These are phyloP conservation scores for Fusarium foetens DNA, from an alignment of 2,329 filamentous ascomycete species.

Conservation along the genomic window DNA sequence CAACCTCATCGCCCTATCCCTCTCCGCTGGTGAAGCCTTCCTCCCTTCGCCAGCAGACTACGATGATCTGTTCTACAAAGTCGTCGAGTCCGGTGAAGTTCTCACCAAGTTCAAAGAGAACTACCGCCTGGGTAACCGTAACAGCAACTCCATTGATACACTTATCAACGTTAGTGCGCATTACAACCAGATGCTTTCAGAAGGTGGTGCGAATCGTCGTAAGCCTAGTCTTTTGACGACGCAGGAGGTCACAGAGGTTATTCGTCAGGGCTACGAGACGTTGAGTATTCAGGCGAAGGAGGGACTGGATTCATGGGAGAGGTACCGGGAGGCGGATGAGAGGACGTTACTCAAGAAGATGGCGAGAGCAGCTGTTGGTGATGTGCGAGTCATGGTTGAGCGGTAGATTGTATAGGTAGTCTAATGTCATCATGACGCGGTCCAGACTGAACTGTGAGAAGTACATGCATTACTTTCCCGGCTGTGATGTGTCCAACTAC, in stretches of 20 bases:
- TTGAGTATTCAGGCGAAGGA: conserved; percentile 90
- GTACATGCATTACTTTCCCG: background rate
- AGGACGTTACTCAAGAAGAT: conserved; percentile 87
- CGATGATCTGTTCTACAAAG: conserved; percentile 98
- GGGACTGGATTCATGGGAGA: conserved; percentile 85
- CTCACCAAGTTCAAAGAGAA: conserved; percentile 83
- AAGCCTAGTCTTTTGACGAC: conserved; percentile 79
- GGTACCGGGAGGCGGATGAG: conserved; percentile 87
- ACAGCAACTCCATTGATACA: conserved; percentile 81
- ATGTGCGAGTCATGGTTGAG: conserved; percentile 64
- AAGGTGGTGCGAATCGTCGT: conserved; percentile 53
- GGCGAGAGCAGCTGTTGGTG: conserved; percentile 77
- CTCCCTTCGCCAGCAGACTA: conserved; percentile 87
- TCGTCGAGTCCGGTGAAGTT: conserved; percentile 89
- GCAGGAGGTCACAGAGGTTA: conserved; percentile 85
- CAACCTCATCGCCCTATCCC: conserved; percentile 82
- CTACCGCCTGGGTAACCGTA: conserved; percentile 69
- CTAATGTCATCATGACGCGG: conserved; percentile 11
- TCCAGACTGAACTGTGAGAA: background rate
- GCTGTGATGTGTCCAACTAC: background rate
- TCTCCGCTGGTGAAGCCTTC: conserved; percentile 90
- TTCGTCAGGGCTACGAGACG: conserved; percentile 96
- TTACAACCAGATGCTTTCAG: conserved; percentile 84
- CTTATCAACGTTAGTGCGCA: conserved; percentile 85
- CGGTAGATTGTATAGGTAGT: conserved; percentile 33